Percentiles rank a stretch among this genome's conserved stretches.
Evolutionary conservation across 352 stramenopile species (phyloP).

Genomic region (Pythium oligandrum): DNA sequence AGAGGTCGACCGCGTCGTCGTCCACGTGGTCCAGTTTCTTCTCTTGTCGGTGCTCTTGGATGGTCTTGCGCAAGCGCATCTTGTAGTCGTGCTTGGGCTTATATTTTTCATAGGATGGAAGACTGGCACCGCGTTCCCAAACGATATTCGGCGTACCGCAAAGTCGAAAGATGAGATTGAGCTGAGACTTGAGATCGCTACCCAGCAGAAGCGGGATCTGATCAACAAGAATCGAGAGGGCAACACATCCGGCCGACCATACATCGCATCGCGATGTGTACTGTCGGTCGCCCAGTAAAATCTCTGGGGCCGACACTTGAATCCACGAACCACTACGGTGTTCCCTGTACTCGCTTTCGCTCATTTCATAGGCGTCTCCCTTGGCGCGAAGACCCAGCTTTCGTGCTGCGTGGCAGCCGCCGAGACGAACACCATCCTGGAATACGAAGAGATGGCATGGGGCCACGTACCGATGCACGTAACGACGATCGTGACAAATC

Average conservation of each 20-base stretch:
- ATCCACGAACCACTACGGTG: constrained; percentile 63
- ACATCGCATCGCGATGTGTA: constrained; percentile 75
- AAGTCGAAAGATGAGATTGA: constrained; percentile 76
- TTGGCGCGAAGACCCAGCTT: constrained; percentile 14
- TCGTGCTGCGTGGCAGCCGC: constrained; percentile 66
- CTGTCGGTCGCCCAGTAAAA: constrained; percentile 60
- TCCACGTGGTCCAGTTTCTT: constrained; percentile 45
- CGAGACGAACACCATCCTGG: constrained; percentile 53
- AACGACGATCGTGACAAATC: constrained; percentile 61
- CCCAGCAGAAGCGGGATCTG: constrained; percentile 59
- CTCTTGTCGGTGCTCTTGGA: constrained; percentile 48
- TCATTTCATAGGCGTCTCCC: constrained; percentile 50
- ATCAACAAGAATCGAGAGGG: constrained; percentile 62
- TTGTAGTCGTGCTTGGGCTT: constrained; percentile 76
- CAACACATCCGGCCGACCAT: constrained; percentile 68
- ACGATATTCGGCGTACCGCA: constrained; percentile 61
- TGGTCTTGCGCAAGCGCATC: constrained; percentile 69
- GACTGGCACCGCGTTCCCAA: constrained; percentile 45
- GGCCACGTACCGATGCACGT: constrained; percentile 76
- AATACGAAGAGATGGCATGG: constrained; percentile 73
- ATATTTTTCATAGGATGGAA: constrained; percentile 47
- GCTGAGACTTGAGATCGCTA: constrained; percentile 50
- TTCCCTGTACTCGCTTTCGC: constrained; percentile 74
- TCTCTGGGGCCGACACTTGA: constrained; percentile 58
- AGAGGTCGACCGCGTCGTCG: constrained; percentile 47